A percentile compares a stretch with the other conserved stretches of the same genome.
Evolutionary conservation across 768 basidiomycete species (phyloP).

Genomic region (Kwoniella sp.): DNA sequence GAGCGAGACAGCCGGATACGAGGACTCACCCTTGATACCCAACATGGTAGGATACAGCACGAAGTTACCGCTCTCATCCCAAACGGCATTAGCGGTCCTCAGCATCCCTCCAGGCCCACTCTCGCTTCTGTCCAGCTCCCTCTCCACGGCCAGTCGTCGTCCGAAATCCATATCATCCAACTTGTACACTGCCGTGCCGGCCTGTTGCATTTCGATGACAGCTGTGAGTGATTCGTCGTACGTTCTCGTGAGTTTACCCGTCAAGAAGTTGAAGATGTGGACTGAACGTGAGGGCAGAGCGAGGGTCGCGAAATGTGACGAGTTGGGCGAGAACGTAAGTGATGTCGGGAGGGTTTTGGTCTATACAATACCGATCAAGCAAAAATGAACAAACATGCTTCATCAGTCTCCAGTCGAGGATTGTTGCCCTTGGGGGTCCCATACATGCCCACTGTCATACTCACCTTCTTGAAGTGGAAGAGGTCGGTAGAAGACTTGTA

Average conservation of each 20-base stretch:
- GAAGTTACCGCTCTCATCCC: constrained; percentile 97
- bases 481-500: constrained; percentile 90
- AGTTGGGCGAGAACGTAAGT: constrained; percentile 85
- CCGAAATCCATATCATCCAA: constrained; percentile 99
- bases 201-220: constrained; percentile 98
- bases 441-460: too few relatives aligned
- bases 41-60: constrained; percentile 89
- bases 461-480: constrained; percentile 97
- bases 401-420: not conserved
- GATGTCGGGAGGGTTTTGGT: constrained; percentile 89
- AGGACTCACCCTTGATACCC: constrained; percentile 82
- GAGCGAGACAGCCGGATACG: not conserved
- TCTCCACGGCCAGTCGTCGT: constrained; percentile 86
- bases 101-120: constrained; percentile 62
- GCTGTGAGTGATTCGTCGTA: constrained; percentile 93
- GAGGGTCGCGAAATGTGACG: constrained; percentile 86
- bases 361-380: constrained; percentile 61
- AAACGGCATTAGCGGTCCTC: constrained; percentile 81
- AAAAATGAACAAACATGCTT: constrained; percentile 4
- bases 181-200: constrained; percentile 85
- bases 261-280: constrained; percentile 86
- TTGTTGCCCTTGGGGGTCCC: too few relatives aligned
- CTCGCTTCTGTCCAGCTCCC: constrained; percentile 71
- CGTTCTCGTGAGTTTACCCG: constrained; percentile 83
- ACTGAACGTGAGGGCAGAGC: constrained; percentile 88